Evolutionary conservation across 768 basidiomycete genomes (phyloP).

Genomic region (Leccinellum albellum): DNA sequence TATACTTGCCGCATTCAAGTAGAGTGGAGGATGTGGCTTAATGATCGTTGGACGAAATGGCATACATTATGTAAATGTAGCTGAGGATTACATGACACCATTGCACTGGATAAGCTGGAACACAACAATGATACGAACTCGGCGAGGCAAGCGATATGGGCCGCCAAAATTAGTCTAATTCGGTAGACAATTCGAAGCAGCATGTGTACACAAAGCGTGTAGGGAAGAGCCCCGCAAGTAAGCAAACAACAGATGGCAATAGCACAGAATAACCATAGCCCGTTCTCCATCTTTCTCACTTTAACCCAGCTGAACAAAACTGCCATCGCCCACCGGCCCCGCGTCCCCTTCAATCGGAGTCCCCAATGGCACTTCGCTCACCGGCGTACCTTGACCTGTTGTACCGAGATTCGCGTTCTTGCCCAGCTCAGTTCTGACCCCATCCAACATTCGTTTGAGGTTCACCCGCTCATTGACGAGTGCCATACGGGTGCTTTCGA

Average conservation of each 20-base stretch:
- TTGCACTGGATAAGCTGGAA: neutral
- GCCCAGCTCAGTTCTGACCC: conserved; percentile 59
- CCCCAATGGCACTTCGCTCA: conserved; percentile 48
- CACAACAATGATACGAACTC: neutral
- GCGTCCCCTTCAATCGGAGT: conserved; percentile 46
- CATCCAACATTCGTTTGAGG: conserved; percentile 69
- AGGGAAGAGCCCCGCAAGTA: conserved; percentile 2
- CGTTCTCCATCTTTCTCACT: neutral
- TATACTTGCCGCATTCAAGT: neutral
- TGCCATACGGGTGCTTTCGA: conserved; percentile 80
- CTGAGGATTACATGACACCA: no score
- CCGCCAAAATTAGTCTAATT: conserved; percentile 1
- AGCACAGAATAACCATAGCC: conserved; percentile 28
- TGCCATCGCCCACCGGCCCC: conserved; percentile 56
- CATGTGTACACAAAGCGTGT: conserved; percentile 5
- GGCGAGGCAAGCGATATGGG: neutral
- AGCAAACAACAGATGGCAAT: conserved; percentile 20
- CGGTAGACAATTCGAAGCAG: conserved; percentile 3
- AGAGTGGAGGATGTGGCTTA: neutral
- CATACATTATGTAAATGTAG: no score
- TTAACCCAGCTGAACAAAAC: conserved; percentile 48
- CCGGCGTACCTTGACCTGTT: conserved; percentile 57
- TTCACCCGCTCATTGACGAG: conserved; percentile 76
- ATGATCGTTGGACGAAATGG: no score
- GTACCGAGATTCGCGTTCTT: conserved; percentile 52